Percentiles rank a stretch among this genome's conserved stretches.
These are phyloP conservation scores for Effrenium voratum DNA, from an alignment of 73 alveolate species.

Conservation along the genomic window DNA sequence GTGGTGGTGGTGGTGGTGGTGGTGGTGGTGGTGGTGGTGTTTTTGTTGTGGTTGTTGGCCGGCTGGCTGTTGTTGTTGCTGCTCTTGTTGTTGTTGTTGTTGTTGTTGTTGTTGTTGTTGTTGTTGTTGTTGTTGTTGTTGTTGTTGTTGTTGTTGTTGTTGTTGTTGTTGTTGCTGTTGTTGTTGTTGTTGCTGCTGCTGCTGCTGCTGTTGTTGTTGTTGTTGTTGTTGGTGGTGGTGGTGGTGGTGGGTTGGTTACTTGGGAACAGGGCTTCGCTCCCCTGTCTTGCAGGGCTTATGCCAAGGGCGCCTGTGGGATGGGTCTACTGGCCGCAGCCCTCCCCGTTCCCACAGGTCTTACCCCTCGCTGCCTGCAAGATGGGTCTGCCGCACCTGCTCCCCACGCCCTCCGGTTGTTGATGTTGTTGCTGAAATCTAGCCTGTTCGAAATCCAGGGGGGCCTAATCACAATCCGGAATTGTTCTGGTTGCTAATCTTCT, in stretches of 20 bases:
- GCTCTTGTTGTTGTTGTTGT: not conserved
- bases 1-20: not conserved
- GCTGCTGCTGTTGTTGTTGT: not conserved
- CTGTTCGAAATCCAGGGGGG: no score
- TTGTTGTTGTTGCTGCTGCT: not conserved
- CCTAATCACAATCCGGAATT: no score
- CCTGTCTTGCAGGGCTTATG: no score
- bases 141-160: not conserved
- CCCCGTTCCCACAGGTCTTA: no score
- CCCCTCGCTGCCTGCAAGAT: no score
- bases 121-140: not conserved
- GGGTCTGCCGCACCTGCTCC: no score
- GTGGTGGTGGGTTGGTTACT: not conserved
- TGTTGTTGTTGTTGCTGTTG: not conserved
- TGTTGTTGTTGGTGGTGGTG: not conserved
- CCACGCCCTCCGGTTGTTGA: no score
- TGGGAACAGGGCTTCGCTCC: no score
- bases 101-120: not conserved
- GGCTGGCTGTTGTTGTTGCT: not conserved
- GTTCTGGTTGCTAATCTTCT: no score
- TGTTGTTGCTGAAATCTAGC: no score
- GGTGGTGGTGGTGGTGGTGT: not conserved
- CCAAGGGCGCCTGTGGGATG: no score
- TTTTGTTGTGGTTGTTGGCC: not conserved
- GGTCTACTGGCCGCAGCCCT: no score